Percentiles rank a stretch among this genome's conserved stretches.
These are phyloP conservation scores for Aureobasidium zeae DNA, from an alignment of 2,329 filamentous ascomycete species.

Conservation along the genomic window DNA sequence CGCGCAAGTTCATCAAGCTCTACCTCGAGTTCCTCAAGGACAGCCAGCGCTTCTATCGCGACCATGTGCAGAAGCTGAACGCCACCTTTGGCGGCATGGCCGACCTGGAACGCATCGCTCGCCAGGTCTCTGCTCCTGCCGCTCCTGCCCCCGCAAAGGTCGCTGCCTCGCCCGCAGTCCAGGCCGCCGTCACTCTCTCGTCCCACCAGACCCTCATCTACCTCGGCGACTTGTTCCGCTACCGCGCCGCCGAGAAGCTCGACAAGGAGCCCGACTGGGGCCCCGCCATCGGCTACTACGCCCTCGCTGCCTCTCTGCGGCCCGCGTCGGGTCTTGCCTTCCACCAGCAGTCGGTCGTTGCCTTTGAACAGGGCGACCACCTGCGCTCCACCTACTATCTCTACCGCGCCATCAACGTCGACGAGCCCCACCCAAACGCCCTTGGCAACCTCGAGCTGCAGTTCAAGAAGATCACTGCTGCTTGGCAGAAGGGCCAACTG, in stretches of 20 bases:
- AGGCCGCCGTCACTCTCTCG: constrained; percentile 21
- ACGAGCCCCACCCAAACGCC: constrained; percentile 65
- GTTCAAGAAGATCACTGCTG: constrained; percentile 56
- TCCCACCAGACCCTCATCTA: constrained; percentile 78
- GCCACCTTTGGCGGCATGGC: constrained; percentile 47
- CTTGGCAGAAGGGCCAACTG: constrained; percentile 48
- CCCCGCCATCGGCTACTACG: constrained; percentile 74
- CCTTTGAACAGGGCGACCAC: constrained; percentile 66
- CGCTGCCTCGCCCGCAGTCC: neutral
- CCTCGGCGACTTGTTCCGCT: constrained; percentile 82
- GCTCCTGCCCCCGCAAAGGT: neutral
- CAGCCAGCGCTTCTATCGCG: constrained; percentile 79
- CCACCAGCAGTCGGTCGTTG: constrained; percentile 85
- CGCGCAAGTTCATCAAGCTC: constrained; percentile 69
- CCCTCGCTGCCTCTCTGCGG: constrained; percentile 67
- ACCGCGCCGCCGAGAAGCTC: constrained; percentile 64
- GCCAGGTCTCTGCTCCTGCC: constrained; percentile 18
- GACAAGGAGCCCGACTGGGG: constrained; percentile 68
- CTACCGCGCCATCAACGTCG: constrained; percentile 69
- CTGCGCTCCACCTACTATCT: constrained; percentile 82
- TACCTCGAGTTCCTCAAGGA: constrained; percentile 81
- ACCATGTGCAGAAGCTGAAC: constrained; percentile 70
- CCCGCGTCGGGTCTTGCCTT: constrained; percentile 73
- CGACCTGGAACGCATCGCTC: constrained; percentile 50
- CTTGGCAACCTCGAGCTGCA: constrained; percentile 68